Base-by-base conservation (phyloP, 345 rosid species). In the Sonneratia alba region DNA sequence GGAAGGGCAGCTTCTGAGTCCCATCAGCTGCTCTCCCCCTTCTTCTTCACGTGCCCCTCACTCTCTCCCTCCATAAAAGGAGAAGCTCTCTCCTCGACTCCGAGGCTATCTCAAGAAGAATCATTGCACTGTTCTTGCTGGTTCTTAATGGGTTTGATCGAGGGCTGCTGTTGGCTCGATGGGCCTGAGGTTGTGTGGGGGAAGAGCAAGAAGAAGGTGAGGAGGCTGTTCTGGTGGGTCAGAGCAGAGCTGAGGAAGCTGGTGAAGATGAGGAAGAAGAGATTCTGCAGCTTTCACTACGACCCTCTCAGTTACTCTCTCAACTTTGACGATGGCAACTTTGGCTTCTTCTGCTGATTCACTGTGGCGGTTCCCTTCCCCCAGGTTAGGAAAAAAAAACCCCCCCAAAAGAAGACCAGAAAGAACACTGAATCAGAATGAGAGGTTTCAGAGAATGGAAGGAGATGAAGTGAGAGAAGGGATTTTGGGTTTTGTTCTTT, bases 251-350 rank as follows among this genome's bases (percentile, higher is more conserved):
- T 89, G 2, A 86, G 66, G 82, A 83, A 81, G 76, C 84, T 75
- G 66, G 40, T 78, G 57, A 45, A 62, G 70, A 34, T 45, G 83
- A 67, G 64, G 24, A 79, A 81, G 80, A 77, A 81, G n/a, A 83
- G 76, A 55, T 79, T 79, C 75, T 85, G 63, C 34, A 57, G 87
- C 78, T 89, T 84, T 76, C 86, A 86, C 70, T 89, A 87, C 27
- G 95, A 91, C 73, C 87, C 92, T 34, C 80, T 86, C 24, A 91
- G 90, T 59, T 91, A 91, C 73, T 85, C 92, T 78, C 97, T 91
- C 78, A 91, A 91, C 87, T 91, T 91, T 65, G 92, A 91, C 66
- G 78, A 85, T 64, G 89, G 91, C 77, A 83, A 89, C 86, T 87
- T 83, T 48, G 88, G 88, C 37, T 86, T 86, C 79, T 79, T 86